Conservation (phyloP, 805 yeast species). For the Starmerella bacillaris region DNA sequence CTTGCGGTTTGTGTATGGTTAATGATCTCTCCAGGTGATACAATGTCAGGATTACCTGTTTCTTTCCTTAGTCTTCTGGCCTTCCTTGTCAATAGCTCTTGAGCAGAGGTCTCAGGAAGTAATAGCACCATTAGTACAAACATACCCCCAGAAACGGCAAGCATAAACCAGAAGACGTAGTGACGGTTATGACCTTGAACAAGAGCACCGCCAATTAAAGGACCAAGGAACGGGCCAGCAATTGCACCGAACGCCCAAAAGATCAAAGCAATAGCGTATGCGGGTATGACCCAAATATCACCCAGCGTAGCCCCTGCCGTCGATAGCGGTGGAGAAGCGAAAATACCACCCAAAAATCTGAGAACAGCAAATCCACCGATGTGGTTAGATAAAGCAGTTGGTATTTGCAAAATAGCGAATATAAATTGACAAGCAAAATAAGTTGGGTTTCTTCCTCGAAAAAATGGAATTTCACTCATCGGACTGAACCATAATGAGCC, state of each 20-base stretch:
- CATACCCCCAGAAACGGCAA: slow-evolving; percentile 25
- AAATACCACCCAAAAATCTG: slow-evolving; percentile 38
- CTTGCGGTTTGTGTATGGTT: slow-evolving; percentile 1
- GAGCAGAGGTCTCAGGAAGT: slow-evolving; percentile 34
- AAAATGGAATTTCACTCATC: slow-evolving; percentile 31
- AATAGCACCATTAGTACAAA: slow-evolving; percentile 25
- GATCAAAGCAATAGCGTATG: slow-evolving; percentile 31
- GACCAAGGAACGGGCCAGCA: slow-evolving; percentile 40
- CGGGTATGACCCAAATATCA: slow-evolving; percentile 30
- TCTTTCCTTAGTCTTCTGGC: slow-evolving; percentile 31
- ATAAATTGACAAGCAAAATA: slow-evolving; percentile 31
- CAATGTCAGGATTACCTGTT: slow-evolving; percentile 21
- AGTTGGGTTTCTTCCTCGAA: slow-evolving; percentile 33
- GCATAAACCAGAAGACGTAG: slow-evolving; percentile 37
- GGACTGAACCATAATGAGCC: slow-evolving; percentile 43
- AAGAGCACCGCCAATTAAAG: slow-evolving; percentile 38
- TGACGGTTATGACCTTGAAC: slow-evolving; percentile 33
- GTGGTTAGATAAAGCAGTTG: slow-evolving; percentile 34
- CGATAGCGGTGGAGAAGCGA: slow-evolving; percentile 38
- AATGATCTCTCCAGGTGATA: slow-evolving; percentile 12
- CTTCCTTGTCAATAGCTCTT: slow-evolving; percentile 31
- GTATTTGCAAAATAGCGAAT: slow-evolving; percentile 37
- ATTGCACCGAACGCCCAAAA: slow-evolving; percentile 38
- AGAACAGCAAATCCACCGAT: slow-evolving; percentile 34
- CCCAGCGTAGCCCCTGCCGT: slow-evolving; percentile 43